These are phyloP conservation scores for Candida sp. DNA, from an alignment of 1,139 yeast genomes.

Conservation along the genomic window DNA sequence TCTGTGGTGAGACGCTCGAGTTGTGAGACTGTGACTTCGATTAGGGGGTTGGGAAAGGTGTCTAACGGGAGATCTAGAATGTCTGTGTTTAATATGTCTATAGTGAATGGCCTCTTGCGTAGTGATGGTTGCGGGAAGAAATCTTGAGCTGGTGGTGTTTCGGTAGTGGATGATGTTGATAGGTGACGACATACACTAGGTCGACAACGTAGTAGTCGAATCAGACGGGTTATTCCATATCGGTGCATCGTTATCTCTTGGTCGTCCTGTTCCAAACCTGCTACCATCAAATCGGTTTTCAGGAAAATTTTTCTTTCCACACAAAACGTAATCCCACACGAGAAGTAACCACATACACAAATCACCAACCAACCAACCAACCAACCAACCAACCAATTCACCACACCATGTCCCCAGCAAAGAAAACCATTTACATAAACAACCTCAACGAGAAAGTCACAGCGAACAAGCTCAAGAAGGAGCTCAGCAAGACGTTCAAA, in stretches of 20 bases:
- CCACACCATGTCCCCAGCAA: constrained; percentile 9
- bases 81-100: background rate
- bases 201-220: background rate
- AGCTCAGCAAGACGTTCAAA: constrained; percentile 44
- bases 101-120: constrained; percentile 10
- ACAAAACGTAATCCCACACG: background rate
- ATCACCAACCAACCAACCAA: background rate
- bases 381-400: background rate
- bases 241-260: background rate
- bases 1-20: constrained; percentile 22
- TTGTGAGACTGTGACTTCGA: constrained; percentile 29
- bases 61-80: constrained; percentile 18
- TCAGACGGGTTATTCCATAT: background rate
- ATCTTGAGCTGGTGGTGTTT: background rate
- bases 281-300: no score
- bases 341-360: background rate
- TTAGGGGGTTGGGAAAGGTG: constrained; percentile 39
- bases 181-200: background rate
- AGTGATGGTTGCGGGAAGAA: no score
- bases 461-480: constrained; percentile 49
- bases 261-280: no score
- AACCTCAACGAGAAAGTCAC: constrained; percentile 77
- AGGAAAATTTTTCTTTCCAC: background rate
- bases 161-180: background rate
- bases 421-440: constrained; percentile 59